Evolutionary conservation across 1,284 basidiomycete genomes (phyloP), one percentile per base, ranked within the genome.

Genomic region (Ustilago cynodontis): DNA sequence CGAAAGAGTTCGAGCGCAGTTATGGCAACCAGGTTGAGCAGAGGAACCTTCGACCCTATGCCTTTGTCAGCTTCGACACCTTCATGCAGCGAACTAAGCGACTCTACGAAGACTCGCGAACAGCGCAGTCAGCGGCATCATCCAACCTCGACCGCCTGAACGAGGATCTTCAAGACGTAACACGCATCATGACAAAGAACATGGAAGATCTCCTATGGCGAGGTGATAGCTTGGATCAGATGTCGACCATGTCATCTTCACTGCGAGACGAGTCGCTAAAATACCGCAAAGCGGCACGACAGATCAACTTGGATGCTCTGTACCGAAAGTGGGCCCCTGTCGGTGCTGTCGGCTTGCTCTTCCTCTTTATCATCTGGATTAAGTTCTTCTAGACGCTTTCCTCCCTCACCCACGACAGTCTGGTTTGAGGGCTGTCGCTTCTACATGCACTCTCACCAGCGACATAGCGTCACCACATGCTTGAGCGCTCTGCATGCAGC

Each of bases 141-240:
- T 91, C 91, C 22, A 90, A 91, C 69, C 86, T 99, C 60, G 94
- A 95, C 86, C 92, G 90, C 86, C 89, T 99, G 54, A 98, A 98
- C 85, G 94, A 95, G 84, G 96, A 99, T 80, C 88, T 99, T 59
- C 94, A 96, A 85, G 96, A 99, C 82, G 96, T 99, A 65, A 98
- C 96, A 55, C 89, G 94, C 79, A 98, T 99, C 87, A 99, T 99
- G 97, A 98, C 96, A n/a, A 99, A 99, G 88, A 99, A 99, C 86
- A 99, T 99, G 96, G 97, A 99, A 87, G 97, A 99, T 87, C 88
- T 99, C 64, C 88, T 99, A 41, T 98, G 95, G 96, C 89, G 96
- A 86, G 96, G 96, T 24, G 96, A 99, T 86, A 95, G 94, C 43
- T 89, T 99, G 71, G 96, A 98, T 86, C 90, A 85, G 63, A 99